Base-by-base conservation (phyloP, 768 basidiomycete species). In the Gyrodon lividus region DNA sequence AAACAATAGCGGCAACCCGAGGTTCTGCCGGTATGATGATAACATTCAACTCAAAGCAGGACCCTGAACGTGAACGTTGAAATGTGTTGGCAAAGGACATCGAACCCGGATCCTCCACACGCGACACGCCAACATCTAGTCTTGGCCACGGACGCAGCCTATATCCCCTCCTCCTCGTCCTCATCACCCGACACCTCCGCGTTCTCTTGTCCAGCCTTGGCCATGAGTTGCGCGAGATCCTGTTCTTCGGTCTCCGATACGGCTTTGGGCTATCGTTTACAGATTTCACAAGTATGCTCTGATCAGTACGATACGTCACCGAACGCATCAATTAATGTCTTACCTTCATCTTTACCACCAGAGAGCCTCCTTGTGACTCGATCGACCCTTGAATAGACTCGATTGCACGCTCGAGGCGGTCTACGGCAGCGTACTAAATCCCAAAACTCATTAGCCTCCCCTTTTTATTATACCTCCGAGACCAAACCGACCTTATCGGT, bases 211-310 rank as follows among this genome's bases (percentile, higher is more conserved):
- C 88, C 88, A 17, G 88, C 94, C 70, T 92, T 90, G 34, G 89
- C 92, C 96, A 99, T 98, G 62, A 97, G 87, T 58, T 93, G 89
- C 1, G 93, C 95, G 56, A 99, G 82, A 67, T 98, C 97, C 59
- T 93, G 89, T 70, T 99, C 97, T 73, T 99, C 97, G 5, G 90
- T 91, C 70, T 98, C 97, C 22, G 92, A 94, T 33, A 99, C 89
- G 2, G 96, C 93, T 78, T 98, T 98, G 54, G 97, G 97, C 93
- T 97, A 59, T 26, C 17, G 54, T 44, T 45, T 22, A 35, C 33
- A 19, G 10, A 8, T n/a, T 37, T 9, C n/a, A 22, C 37, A 16
- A 31, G 53, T 20, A 34, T n/a, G n/a, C n/a, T n/a, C 28, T 23
- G 8, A 31, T 10, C 30, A 34, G 14, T 17, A 2, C 9, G 17